Evolutionary conservation across 257 asterid genomes (phyloP).

Genomic region (Oldenlandia corymbosa): DNA sequence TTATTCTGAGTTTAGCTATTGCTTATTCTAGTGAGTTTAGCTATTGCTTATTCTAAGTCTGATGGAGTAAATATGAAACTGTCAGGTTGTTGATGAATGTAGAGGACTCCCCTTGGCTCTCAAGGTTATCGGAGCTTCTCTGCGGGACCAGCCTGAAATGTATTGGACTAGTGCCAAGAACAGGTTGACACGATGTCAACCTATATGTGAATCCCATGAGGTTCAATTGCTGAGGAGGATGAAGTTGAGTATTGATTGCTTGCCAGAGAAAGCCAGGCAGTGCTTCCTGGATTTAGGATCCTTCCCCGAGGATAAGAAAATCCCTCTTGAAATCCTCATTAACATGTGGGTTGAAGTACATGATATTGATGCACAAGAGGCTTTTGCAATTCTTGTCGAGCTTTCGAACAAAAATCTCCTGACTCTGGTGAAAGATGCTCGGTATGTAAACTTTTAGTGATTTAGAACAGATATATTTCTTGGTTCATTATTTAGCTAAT

Average conservation of each 20-base stretch:
- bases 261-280: slow-evolving; percentile 61
- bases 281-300: slow-evolving; percentile 87
- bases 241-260: slow-evolving; percentile 71
- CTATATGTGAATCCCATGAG: slow-evolving; percentile 77
- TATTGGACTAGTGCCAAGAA: slow-evolving; percentile 72
- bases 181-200: slow-evolving; percentile 63
- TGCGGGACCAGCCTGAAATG: slow-evolving; percentile 77
- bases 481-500: background rate
- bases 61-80: background rate
- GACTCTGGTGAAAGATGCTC: slow-evolving; percentile 69
- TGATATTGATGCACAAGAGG: slow-evolving; percentile 75
- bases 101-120: slow-evolving; percentile 87
- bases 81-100: slow-evolving; percentile 77
- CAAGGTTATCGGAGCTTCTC: slow-evolving; percentile 82
- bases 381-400: slow-evolving; percentile 70
- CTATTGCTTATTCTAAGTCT: slow-evolving; percentile 9
- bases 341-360: slow-evolving; percentile 94
- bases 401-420: slow-evolving; percentile 85
- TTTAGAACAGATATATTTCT: background rate
- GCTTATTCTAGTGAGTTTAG: background rate
- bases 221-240: slow-evolving; percentile 66
- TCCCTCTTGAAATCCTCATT: slow-evolving; percentile 79
- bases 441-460: slow-evolving; percentile 31
- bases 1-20: background rate
- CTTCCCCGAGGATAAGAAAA: slow-evolving; percentile 82